Conservation (phyloP, 306 rosid species). For the Herpetospermum pedunculosum region DNA sequence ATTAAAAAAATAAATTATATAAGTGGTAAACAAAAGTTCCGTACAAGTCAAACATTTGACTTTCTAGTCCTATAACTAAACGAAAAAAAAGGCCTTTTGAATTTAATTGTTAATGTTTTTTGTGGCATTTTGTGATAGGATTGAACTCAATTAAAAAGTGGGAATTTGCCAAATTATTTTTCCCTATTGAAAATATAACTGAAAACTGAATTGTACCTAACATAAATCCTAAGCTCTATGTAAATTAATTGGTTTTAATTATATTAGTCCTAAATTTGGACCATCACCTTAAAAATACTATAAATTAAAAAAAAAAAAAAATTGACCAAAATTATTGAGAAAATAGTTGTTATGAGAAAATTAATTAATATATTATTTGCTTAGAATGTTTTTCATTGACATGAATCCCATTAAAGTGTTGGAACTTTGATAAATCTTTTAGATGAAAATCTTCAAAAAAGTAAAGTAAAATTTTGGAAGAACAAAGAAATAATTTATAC, state of each 20-base stretch:
- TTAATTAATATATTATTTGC: background rate
- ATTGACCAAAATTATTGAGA: background rate
- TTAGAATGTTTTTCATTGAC: too few relatives aligned
- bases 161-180: background rate
- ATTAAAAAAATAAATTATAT: background rate
- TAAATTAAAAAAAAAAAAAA: background rate
- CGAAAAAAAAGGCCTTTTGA: background rate
- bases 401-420: too few relatives aligned
- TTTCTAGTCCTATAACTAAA: background rate
- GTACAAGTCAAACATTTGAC: background rate
- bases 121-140: background rate
- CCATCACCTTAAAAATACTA: background rate
- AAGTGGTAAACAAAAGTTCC: background rate
- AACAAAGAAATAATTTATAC: too few relatives aligned
- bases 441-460: too few relatives aligned
- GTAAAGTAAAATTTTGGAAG: too few relatives aligned
- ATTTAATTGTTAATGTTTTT: background rate
- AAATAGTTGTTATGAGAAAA: background rate
- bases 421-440: too few relatives aligned
- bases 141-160: background rate
- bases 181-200: background rate
- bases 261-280: background rate
- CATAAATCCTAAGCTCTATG: background rate
- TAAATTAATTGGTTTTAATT: background rate
- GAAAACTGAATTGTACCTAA: background rate